A percentile compares a stretch with the other conserved stretches of the same genome.
These are phyloP conservation scores for Breviolum minutum DNA, from an alignment of 73 alveolate genomes.

Conservation along the genomic window DNA sequence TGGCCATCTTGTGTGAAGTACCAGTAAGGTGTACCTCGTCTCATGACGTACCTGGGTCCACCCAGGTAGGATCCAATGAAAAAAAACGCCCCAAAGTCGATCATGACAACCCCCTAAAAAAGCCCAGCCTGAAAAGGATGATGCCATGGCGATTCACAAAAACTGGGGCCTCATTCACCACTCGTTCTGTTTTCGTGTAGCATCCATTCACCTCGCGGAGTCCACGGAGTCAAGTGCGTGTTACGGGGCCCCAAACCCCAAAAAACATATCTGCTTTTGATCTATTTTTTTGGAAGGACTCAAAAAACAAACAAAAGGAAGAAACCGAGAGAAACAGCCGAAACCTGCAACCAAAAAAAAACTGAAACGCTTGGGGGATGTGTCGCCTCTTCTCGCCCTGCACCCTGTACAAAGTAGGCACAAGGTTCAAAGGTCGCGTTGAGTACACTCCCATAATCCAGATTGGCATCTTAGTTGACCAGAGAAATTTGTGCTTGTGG, in stretches of 20 bases:
- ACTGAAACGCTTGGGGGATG: too few relatives aligned
- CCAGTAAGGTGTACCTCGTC: slow-evolving; percentile 49
- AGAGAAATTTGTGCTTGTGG: too few relatives aligned
- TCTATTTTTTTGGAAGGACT: too few relatives aligned
- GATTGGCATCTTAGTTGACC: neutral
- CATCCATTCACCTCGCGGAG: slow-evolving; percentile 39
- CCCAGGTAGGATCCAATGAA: neutral
- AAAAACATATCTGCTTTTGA: too few relatives aligned
- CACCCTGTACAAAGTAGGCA: slow-evolving; percentile 26
- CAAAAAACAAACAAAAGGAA: too few relatives aligned
- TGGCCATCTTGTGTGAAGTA: slow-evolving; percentile 52
- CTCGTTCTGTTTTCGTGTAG: slow-evolving; percentile 9
- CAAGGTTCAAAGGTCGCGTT: slow-evolving; percentile 34
- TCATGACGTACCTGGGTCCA: slow-evolving; percentile 24
- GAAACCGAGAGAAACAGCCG: too few relatives aligned
- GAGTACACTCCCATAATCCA: slow-evolving; percentile 1
- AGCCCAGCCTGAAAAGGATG: slow-evolving; percentile 21
- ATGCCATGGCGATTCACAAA: slow-evolving; percentile 2
- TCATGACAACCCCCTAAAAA: too few relatives aligned
- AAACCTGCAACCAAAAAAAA: too few relatives aligned
- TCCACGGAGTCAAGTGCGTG: too few relatives aligned
- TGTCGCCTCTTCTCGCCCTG: slow-evolving; percentile 9
- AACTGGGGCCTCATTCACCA: slow-evolving; percentile 32
- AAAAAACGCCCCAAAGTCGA: neutral
- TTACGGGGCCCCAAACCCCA: too few relatives aligned